Evolutionary conservation across 176 grass and related monocot species (phyloP).

Genomic region (Alopecurus myosuroides): DNA sequence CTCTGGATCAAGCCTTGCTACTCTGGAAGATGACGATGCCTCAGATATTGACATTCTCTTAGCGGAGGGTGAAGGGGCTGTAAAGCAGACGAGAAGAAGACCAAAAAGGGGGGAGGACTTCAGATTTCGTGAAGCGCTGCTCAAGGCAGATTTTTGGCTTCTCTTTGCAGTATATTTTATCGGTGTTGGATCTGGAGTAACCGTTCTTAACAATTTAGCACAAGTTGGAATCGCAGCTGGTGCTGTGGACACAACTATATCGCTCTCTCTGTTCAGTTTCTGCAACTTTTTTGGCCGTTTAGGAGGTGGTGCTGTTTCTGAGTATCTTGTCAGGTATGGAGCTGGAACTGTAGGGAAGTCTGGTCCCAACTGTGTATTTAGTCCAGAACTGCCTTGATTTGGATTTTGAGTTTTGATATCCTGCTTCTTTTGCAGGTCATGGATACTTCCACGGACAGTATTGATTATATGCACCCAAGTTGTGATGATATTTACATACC

Average conservation of each 20-base stretch:
- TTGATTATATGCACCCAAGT: conserved; percentile 71
- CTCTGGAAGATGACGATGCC: conserved; percentile 52
- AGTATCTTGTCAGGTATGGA: conserved; percentile 70
- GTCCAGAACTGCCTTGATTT: background rate
- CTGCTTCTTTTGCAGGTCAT: conserved; percentile 57
- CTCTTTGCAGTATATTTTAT: conserved; percentile 78
- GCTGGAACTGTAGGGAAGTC: background rate
- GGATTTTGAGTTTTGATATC: background rate
- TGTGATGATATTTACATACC: conserved; percentile 71
- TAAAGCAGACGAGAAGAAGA: conserved; percentile 70
- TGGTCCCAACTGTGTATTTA: background rate
- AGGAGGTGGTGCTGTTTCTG: conserved; percentile 66
- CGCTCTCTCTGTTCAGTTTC: conserved; percentile 85
- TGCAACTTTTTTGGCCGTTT: conserved; percentile 91
- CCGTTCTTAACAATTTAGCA: conserved; percentile 89
- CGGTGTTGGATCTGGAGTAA: conserved; percentile 84
- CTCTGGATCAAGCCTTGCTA: conserved; percentile 40
- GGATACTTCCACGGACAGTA: conserved; percentile 62
- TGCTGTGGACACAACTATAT: conserved; percentile 63
- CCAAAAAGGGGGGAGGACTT: conserved; percentile 93
- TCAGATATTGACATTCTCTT: conserved; percentile 73
- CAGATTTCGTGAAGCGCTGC: conserved; percentile 70
- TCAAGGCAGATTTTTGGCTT: conserved; percentile 98
- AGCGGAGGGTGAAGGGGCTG: conserved; percentile 83
- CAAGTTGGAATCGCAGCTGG: conserved; percentile 88